Conservation (phyloP, 352 stramenopile species). For the Phytophthora constricta region DNA sequence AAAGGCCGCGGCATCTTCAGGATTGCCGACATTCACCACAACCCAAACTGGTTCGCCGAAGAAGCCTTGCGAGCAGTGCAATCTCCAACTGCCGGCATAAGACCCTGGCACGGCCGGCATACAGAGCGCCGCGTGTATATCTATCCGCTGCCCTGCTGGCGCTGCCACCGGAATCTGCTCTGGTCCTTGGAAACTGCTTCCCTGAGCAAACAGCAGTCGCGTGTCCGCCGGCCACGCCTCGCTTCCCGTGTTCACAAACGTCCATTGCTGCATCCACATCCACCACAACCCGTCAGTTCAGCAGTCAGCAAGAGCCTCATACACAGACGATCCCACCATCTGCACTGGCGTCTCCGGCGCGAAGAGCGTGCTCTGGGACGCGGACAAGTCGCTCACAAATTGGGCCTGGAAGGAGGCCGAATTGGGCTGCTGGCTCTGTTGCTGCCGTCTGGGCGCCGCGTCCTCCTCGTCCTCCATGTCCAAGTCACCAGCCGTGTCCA, state of each 20-base stretch:
- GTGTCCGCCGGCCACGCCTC: conserved; percentile 67
- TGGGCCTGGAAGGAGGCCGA: conserved; percentile 50
- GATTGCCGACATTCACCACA: conserved; percentile 64
- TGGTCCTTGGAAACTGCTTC: conserved; percentile 64
- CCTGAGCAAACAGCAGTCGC: conserved; percentile 69
- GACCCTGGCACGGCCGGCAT: conserved; percentile 65
- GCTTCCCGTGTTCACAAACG: conserved; percentile 79
- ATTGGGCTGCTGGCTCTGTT: conserved; percentile 30
- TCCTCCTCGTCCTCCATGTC: conserved; percentile 64
- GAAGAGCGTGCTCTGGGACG: conserved; percentile 62
- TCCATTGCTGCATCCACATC: conserved; percentile 60
- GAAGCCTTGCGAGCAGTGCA: conserved; percentile 64
- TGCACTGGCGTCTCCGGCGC: conserved; percentile 53
- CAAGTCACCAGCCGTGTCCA: conserved; percentile 45
- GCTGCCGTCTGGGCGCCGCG: conserved; percentile 8
- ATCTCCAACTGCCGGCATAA: conserved; percentile 79
- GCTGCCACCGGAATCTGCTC: conserved; percentile 60
- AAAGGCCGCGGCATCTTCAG: conserved; percentile 29
- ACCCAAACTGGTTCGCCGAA: conserved; percentile 86
- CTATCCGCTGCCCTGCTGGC: conserved; percentile 58
- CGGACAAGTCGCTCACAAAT: conserved; percentile 75
- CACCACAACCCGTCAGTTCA: not conserved
- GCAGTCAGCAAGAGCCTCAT: no score
- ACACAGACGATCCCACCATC: conserved; percentile 66
- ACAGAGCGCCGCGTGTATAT: conserved; percentile 60